Evolutionary conservation across 345 rosid genomes (phyloP).

Genomic region (Boechera retrofracta): DNA sequence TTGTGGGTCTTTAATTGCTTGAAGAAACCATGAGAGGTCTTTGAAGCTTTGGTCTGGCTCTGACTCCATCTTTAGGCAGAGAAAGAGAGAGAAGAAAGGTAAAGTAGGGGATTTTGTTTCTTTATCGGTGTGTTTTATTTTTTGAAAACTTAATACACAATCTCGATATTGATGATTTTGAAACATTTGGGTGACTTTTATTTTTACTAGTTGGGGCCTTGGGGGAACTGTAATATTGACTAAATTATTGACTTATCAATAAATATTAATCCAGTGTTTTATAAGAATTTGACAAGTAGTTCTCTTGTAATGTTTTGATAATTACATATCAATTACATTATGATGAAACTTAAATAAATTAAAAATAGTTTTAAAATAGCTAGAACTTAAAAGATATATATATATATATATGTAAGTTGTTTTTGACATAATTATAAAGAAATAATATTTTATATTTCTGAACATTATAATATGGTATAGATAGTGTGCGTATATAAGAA

Average conservation of each 20-base stretch:
- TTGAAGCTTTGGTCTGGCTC: constrained; percentile 57
- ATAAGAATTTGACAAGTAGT: background rate
- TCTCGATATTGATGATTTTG: constrained; percentile 18
- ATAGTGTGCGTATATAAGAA: constrained; percentile 7
- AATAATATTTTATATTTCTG: background rate
- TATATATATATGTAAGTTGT: background rate
- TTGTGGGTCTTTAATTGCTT: constrained; percentile 56
- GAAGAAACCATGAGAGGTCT: constrained; percentile 73
- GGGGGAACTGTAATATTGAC: background rate
- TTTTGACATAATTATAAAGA: background rate
- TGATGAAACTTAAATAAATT: background rate
- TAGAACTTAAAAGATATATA: background rate
- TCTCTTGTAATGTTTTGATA: background rate
- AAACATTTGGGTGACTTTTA: too few relatives aligned
- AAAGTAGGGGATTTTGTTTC: constrained; percentile 30
- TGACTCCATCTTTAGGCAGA: constrained; percentile 56
- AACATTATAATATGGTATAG: background rate
- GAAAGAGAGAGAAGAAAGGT: constrained; percentile 27
- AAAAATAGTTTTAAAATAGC: background rate
- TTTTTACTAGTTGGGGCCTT: background rate
- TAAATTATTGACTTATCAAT: background rate
- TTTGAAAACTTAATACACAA: constrained; percentile 5
- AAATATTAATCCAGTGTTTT: background rate
- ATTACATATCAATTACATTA: constrained; percentile 4
- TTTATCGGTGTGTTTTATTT: background rate